Base-by-base conservation (phyloP, 306 rosid species). In the Luffa aegyptiaca region DNA sequence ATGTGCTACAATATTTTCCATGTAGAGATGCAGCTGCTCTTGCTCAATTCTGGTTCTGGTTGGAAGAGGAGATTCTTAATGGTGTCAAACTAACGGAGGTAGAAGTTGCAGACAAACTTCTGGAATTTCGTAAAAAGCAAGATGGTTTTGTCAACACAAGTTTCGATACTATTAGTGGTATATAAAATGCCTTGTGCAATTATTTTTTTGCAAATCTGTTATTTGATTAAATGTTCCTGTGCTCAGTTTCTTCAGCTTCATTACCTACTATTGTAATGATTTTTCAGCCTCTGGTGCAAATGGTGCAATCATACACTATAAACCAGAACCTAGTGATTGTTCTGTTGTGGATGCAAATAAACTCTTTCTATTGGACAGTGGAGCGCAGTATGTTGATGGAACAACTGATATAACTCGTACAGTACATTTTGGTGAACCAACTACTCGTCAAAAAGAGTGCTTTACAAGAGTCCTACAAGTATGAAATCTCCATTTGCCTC, bases 371-470 rank as follows among this genome's bases (percentile, higher is more conserved):
- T 88, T 95, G 90, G 98, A 95, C 84, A 95, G 97, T 85, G 98
- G 98, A 75, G 98, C 93, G 82, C 98, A 95, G 81, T 95, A 87
- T 82, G 87, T 95, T 80, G 98, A 95, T 80, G 98, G 98, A 57
- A 95, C 98, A 83, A 92, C 98, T 64, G 98, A 95, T 85, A 84
- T 93, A 85, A 95, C 98, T 12, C 87, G 98, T 69, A 95, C 98
- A 4, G 97, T 93, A 74, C 98, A 95, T 95, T 95, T 95, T 87
- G 96, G 96, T 48, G 84, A 90, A 79, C 97, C 99, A 49, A 84
- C 90, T 11, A 59, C 84, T 14, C 88, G 89, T 79, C 92, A 90
- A 85, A 92, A 83, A 79, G 97, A 91, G 79, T 95, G 98, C 85
- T 90, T 91, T 78, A 93, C 98, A 58, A 89, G 98, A 82, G 99